Conservation (phyloP, 2,329 filamentous ascomycete species). For the Cadophora malorum region DNA sequence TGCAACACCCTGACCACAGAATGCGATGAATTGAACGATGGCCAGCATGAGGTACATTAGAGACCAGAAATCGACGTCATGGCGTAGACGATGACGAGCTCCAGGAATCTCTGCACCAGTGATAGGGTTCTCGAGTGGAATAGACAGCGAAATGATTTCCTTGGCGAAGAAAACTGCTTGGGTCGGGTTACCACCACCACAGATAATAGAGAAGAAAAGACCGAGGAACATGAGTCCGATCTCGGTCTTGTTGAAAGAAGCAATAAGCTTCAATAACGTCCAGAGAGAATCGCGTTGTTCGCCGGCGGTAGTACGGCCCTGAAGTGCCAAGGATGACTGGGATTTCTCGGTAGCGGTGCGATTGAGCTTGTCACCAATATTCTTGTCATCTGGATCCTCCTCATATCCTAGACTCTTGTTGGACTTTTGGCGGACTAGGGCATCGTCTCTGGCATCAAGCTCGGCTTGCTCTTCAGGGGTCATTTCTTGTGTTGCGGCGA, state of each 20-base stretch:
- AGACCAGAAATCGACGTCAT: constrained; percentile 83
- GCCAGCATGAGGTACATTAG: constrained; percentile 89
- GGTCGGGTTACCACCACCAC: constrained; percentile 80
- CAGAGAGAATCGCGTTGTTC: constrained; percentile 70
- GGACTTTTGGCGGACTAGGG: constrained; percentile 56
- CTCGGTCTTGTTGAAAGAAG: constrained; percentile 78
- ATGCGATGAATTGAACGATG: constrained; percentile 73
- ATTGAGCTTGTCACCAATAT: constrained; percentile 63
- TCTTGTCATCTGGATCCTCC: constrained; percentile 66
- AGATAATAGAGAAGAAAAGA: constrained; percentile 75
- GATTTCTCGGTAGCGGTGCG: constrained; percentile 63
- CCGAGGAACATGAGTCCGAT: constrained; percentile 75
- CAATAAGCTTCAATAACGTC: constrained; percentile 80
- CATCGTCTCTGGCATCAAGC: constrained; percentile 57
- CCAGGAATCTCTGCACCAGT: constrained; percentile 52
- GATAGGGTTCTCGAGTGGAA: constrained; percentile 48
- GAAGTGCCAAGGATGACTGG: constrained; percentile 73
- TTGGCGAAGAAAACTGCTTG: constrained; percentile 88
- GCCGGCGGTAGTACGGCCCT: constrained; percentile 57
- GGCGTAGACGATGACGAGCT: constrained; percentile 55
- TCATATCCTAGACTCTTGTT: constrained; percentile 50
- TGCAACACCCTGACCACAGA: constrained; percentile 70
- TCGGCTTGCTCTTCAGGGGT: constrained; percentile 57
- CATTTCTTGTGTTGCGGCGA: constrained; percentile 66
- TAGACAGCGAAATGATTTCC: constrained; percentile 74